phyloP scores from a whole-genome alignment of 2,329 filamentous ascomycete species.

The Epichloe bromicola region DNA sequence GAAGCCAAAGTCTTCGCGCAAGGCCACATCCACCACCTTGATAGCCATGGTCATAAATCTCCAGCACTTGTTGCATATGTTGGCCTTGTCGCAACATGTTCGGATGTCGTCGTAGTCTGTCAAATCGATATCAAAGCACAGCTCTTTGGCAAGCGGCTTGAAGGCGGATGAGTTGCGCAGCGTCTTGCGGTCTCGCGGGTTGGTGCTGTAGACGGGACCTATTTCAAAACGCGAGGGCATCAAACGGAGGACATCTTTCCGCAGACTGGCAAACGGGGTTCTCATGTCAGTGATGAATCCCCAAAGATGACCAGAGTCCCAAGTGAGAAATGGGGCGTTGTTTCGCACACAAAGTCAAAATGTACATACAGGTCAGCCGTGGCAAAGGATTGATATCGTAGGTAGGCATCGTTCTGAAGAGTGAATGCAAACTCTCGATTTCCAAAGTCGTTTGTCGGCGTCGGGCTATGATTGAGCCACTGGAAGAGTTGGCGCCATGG shows the following conservation, averaged over 20 bases:
- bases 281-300: constrained; percentile 2
- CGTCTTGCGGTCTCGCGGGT: constrained; percentile 85
- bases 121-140: constrained; percentile 99
- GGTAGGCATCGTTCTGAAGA: constrained; percentile 80
- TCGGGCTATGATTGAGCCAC: constrained; percentile 90
- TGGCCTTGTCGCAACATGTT: constrained; percentile 87
- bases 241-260: constrained; percentile 78
- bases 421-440: constrained; percentile 96
- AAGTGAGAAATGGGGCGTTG: background rate
- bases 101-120: constrained; percentile 97
- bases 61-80: constrained; percentile 93
- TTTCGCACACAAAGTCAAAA: too few species aligned
- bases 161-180: constrained; percentile 71
- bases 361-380: constrained; percentile 36
- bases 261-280: constrained; percentile 40
- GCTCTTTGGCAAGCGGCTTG: constrained; percentile 77
- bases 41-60: constrained; percentile 96
- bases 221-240: constrained; percentile 96
- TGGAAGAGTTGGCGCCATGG: constrained; percentile 92
- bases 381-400: constrained; percentile 69
- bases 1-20: constrained; percentile 93
- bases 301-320: background rate
- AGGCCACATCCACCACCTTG: constrained; percentile 74
- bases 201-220: constrained; percentile 88
- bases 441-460: constrained; percentile 74